Conservation (phyloP, 495 filamentous ascomycete genomes). For the Friedmanniomyces simplex region DNA sequence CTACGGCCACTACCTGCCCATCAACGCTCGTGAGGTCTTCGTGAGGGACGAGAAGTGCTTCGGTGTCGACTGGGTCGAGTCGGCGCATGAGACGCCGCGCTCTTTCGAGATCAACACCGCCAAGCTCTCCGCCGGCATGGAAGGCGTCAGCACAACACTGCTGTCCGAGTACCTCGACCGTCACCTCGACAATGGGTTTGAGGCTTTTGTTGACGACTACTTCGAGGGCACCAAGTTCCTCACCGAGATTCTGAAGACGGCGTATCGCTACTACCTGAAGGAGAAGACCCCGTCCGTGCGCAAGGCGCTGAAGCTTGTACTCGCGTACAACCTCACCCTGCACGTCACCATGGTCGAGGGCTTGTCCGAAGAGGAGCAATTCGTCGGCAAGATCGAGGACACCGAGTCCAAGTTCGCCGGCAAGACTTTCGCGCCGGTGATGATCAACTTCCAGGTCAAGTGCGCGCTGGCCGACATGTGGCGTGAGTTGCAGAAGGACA, state of each 20-base stretch:
- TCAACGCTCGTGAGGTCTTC: constrained; percentile 81
- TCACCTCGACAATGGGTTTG: constrained; percentile 80
- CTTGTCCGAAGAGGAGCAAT: constrained; percentile 62
- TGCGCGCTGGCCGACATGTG: constrained; percentile 89
- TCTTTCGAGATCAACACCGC: constrained; percentile 77
- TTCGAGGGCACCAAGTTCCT: constrained; percentile 89
- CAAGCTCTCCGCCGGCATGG: constrained; percentile 70
- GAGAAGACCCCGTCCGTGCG: constrained; percentile 75
- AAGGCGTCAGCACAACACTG: constrained; percentile 64
- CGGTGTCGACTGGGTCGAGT: constrained; percentile 81
- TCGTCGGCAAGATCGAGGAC: constrained; percentile 71
- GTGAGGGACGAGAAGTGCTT: constrained; percentile 89
- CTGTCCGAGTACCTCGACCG: constrained; percentile 84
- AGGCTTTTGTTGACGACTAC: constrained; percentile 85
- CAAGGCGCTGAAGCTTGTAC: constrained; percentile 80
- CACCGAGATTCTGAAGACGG: constrained; percentile 87
- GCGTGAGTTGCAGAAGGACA: constrained; percentile 89
- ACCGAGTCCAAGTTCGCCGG: constrained; percentile 69
- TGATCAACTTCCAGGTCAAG: constrained; percentile 99
- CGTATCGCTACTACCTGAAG: constrained; percentile 76
- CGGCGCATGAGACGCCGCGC: constrained; percentile 56
- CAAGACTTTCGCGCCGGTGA: constrained; percentile 81
- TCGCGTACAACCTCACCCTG: constrained; percentile 85
- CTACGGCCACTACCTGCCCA: constrained; percentile 77
- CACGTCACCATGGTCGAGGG: constrained; percentile 90